Evolutionary conservation across 1,139 yeast species (phyloP), one percentile per base, ranked within the genome.

Genomic region (Candida sanyaensis): DNA sequence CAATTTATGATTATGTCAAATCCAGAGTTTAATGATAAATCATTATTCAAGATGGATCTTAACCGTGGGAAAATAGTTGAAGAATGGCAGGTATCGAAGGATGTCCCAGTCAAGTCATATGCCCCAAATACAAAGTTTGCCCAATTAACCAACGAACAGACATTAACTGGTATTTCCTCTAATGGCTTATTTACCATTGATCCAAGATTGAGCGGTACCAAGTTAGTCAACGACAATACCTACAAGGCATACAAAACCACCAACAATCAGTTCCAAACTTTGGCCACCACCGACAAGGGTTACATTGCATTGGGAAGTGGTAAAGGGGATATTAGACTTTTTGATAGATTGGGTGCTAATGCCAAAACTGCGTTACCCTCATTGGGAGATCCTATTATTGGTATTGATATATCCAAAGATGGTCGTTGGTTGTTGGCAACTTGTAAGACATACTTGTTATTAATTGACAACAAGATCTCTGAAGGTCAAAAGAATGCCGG

Each of bases 381-480:
- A 0, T 69, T 90, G 47, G 96, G 96, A 12, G 95, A 88, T 55
- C 71, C 83, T 2, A 80, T 87, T 43, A 68, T 75, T 43, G 87
- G 87, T 26, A 58, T 88, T 27, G 92, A 87, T 50, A 82, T 81
- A 1, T 83, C 96, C 6, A 82, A 86, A 24, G 95, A 88, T 62
- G 97, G 97, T 48, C 75, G 81, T 58, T 90, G 92, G 88, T 59
- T 90, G 38, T 69, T 91, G 51, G 95, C 91, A 1, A 90, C 97
- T 0, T 88, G 93, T 69, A 72, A 76, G 56, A 78, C 82, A 1
- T 88, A 87, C 60, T 67, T 90, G 50, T 69, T 90, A 48, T 74
- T 91, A 43, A 74, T 88, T 53, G 95, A 89, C 63, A 72, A 83
- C 8, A 71, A 75, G 32, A 83, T 87, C 49, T 81, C 81, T 48